Conservation (phyloP, 2,329 filamentous ascomycete species). For the Fusarium bactridioides region DNA sequence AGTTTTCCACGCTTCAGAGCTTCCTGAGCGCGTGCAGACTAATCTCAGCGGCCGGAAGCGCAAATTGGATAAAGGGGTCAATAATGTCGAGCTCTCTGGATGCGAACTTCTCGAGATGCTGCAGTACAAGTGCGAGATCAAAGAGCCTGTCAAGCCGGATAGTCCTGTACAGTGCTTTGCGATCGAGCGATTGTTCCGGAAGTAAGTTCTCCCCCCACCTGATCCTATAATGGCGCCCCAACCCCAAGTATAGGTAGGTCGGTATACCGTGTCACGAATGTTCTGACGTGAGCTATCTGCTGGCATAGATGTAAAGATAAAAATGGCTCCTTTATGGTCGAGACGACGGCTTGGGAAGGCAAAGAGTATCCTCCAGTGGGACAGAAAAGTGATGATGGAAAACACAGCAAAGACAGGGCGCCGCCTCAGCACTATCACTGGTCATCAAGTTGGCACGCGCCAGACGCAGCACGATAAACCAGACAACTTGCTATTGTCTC, state of each 20-base stretch:
- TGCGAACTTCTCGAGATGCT: conserved; percentile 67
- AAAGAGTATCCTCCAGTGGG: conserved; percentile 29
- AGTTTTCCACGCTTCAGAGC: conserved; percentile 60
- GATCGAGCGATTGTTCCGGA: conserved; percentile 66
- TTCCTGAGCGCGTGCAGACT: conserved; percentile 59
- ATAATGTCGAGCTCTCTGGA: conserved; percentile 58
- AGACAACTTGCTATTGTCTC: not conserved
- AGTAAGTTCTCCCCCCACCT: conserved; percentile 52
- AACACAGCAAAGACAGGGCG: conserved; percentile 24
- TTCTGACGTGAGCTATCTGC: conserved; percentile 4
- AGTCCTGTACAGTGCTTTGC: conserved; percentile 64
- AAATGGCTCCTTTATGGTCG: conserved; percentile 65
- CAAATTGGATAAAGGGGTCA: conserved; percentile 53
- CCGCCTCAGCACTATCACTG: conserved; percentile 43
- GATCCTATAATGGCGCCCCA: not conserved
- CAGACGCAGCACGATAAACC: conserved; percentile 40
- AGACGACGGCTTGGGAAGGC: conserved; percentile 71
- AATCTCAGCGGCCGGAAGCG: conserved; percentile 59
- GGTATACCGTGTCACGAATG: not conserved
- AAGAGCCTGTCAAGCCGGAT: conserved; percentile 54
- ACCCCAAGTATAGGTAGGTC: not conserved
- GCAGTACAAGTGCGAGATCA: conserved; percentile 68
- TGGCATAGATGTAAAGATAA: conserved; percentile 64
- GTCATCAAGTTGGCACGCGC: conserved; percentile 48
- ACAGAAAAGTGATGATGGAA: conserved; percentile 17